Base-by-base conservation (phyloP, 2,329 filamentous ascomycete genomes). In the Claviceps humidiphila region DNA sequence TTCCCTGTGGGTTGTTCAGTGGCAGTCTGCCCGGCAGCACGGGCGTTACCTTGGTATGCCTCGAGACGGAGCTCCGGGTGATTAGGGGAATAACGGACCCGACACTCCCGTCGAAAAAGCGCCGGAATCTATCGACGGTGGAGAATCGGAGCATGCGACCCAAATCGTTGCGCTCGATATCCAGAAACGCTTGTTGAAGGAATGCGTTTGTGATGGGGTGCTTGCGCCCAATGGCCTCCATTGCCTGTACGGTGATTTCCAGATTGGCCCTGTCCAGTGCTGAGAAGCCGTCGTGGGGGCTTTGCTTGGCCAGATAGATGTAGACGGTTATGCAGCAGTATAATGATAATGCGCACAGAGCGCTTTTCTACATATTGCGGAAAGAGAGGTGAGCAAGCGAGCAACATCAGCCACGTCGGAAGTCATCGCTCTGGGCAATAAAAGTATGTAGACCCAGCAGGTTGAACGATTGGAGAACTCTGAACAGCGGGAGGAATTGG, bases 301-400 rank as follows among this genome's bases (percentile, higher is more conserved):
- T 72, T 20, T 81, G 81, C 60, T 85, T 87, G 34, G 88, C 76
- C 56, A 88, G 82, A 58, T 93, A 84, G 1, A 93, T 78, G 57
- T 90, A 95, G 0, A 95, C 89, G 0, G 89, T 82, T 3, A 84
- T 83, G 16, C 90, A 86, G 40, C 89, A 86, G 62, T 95, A 96
- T 17, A 96, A 71, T 51, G 88, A 89, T 58, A 96, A 82, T 0
- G 88, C 85, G 53, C 62, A 66, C 13, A 69, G 44, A 5, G 65
- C 64, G 43, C 64, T 68, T 59, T 61, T 68, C 66, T 69, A n/a
- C n/a, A n/a, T n/a, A 11, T 24, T 48, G 44, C 9, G 26, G 13
- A 37, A 8, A 9, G 7, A n/a, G 6, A 8, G 24, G 14, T 45
- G 22, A 45, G 14, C 14, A 45, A 45, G 14, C 14, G 30, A 45